Base-by-base conservation (phyloP, 495 filamentous ascomycete species). In the Echria macrotheca region DNA sequence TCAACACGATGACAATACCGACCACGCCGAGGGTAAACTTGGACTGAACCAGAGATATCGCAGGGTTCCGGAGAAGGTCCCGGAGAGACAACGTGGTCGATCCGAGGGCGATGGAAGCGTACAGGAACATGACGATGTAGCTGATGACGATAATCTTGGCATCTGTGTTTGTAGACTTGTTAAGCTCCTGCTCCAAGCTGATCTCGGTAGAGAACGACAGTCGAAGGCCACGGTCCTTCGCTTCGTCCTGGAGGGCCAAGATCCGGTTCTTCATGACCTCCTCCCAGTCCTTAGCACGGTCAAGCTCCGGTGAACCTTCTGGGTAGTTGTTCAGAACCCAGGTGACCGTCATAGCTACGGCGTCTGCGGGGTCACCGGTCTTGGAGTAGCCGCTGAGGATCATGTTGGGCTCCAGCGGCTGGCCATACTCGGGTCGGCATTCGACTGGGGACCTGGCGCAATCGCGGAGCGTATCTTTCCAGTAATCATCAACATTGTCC, bases 91-190 rank as follows among this genome's bases (percentile, higher is more conserved):
- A 69, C 1, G 86, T 91, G 10, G 84, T 90, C 2, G 90, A 94
- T 2, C 93, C 94, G 3, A 98, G 69, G 3, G 93, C 90, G 26
- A 98, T 60, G 1, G 90, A 96, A 3, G 90, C 93, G 58, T 98
- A 98, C 28, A 98, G 65, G 63, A 98, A 97, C 93, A 98, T 98
- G 67, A 96, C 86, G 52, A 97, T 79, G 69, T 98, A 98, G 72
- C 91, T 96, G 67, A 97, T 86, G 33, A 94, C 85, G 11, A 98
- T 82, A 54, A 98, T 97, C 66, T 91, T 96, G 15, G 91, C 93
- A 66, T 98, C 93, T 2, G 93, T 96, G 64, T 98, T 98, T 28
- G 88, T 95, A 9, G 86, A 91, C 66, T 97, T 95, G 69, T 96
- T 98, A 38, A 89, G 73, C 59, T 98, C 93, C 61, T 95, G 76